Base-by-base conservation (phyloP, 257 asterid genomes). In the Linderniella brevidens region DNA sequence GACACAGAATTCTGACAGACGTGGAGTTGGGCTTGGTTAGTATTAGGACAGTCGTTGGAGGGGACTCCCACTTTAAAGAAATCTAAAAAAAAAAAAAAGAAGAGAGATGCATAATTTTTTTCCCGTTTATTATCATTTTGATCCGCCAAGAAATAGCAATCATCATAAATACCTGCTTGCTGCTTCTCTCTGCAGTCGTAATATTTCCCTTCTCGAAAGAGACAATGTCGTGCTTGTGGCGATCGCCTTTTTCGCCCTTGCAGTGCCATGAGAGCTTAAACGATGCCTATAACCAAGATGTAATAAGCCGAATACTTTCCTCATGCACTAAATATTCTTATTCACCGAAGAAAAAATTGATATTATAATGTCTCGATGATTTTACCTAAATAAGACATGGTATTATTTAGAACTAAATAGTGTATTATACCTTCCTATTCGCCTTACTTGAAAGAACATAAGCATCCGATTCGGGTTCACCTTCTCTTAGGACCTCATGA, bases 141-240 rank as follows among this genome's bases (percentile, higher is more conserved):
- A n/a, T n/a, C n/a, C n/a, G n/a, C n/a, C n/a, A n/a, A n/a, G n/a
- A n/a, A n/a, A n/a, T n/a, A n/a, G n/a, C n/a, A n/a, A n/a, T n/a
- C n/a, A n/a, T n/a, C n/a, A n/a, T n/a, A n/a, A 51, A 32, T 48
- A 88, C 97, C 90, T 88, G 95, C 61, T 80, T 88, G 56, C 90
- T 88, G 68, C 93, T 88, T 48, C 98, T 92, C 60, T 76, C 95
- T 10, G 95, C 92, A 52, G 95, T 74, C 55, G 93, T 80, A 66
- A 88, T 88, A 67, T 88, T 68, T 47, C 98, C 98, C 70, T 72
- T 78, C 60, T 84, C 98, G 61, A 88, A 88, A 41, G 98, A 88
- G 64, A 88, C 98, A 43, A 88, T 59, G 57, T 88, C 95, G 38
- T 84, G 98, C 59, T 80, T 88, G 74, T 84, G 82, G 64, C 84